Conservation (phyloP, 805 yeast species). For the Candida awuae region DNA sequence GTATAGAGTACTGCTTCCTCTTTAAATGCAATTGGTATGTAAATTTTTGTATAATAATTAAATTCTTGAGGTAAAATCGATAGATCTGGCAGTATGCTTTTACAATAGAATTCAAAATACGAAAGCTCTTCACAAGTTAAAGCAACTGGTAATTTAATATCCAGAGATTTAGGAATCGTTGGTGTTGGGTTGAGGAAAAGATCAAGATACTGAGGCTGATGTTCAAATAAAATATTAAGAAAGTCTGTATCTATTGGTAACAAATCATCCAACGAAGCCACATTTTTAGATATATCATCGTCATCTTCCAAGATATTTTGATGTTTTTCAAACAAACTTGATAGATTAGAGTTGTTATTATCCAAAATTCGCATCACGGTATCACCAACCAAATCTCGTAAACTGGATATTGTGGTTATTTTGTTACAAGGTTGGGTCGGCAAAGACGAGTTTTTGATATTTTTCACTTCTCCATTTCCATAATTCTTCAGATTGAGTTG, state of each 20-base stretch:
- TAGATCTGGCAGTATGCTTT: constrained; percentile 37
- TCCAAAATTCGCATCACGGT: constrained; percentile 13
- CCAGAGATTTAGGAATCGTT: constrained; percentile 10
- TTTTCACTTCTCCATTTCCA: neutral
- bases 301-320: neutral
- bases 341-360: constrained; percentile 8
- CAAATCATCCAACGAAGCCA: constrained; percentile 6
- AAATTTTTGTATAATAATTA: constrained; percentile 45
- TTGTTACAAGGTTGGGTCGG: neutral
- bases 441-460: neutral
- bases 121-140: constrained; percentile 14
- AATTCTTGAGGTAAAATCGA: constrained; percentile 40
- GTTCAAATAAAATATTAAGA: constrained; percentile 8
- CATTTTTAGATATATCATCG: neutral
- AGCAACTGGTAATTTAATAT: constrained; percentile 17
- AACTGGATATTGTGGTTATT: constrained; percentile 7
- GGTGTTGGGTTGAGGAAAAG: constrained; percentile 7
- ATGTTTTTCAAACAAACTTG: constrained; percentile 5
- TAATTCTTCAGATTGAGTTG: neutral
- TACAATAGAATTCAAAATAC: constrained; percentile 41
- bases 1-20: constrained; percentile 41
- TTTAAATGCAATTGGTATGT: constrained; percentile 45
- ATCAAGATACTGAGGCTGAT: constrained; percentile 13
- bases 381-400: constrained; percentile 11
- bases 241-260: constrained; percentile 11